Percentiles rank a stretch among this genome's conserved stretches.
Conservation (phyloP, 1,284 basidiomycete species). For the Pulveroboletus ridleyi region DNA sequence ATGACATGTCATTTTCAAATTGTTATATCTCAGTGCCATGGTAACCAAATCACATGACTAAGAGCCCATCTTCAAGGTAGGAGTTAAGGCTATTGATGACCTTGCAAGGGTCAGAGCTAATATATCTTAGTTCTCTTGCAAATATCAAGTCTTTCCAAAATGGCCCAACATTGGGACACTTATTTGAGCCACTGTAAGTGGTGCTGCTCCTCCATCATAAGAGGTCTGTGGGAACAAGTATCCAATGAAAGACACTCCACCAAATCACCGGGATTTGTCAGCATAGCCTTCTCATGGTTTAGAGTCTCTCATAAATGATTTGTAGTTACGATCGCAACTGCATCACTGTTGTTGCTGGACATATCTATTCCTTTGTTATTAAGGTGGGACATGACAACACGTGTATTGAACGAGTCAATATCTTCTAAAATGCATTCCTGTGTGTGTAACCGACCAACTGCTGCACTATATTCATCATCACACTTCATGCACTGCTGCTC, state of each 20-base stretch:
- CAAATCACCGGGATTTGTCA: too few species aligned
- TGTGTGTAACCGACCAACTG: constrained; percentile 30
- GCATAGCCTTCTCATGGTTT: neutral
- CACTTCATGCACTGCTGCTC: constrained; percentile 41
- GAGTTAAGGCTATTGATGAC: too few species aligned
- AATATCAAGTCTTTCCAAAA: too few species aligned
- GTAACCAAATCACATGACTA: too few species aligned
- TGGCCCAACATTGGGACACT: too few species aligned
- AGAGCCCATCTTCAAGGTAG: too few species aligned
- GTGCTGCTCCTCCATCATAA: neutral
- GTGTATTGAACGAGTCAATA: constrained; percentile 38
- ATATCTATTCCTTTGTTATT: constrained; percentile 11
- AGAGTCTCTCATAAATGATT: neutral
- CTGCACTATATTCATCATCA: constrained; percentile 36
- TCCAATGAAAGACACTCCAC: neutral
- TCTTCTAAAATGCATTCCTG: constrained; percentile 34
- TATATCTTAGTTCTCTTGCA: too few species aligned
- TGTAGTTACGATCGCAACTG: constrained; percentile 7
- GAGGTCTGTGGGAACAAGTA: neutral
- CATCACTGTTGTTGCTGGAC: neutral
- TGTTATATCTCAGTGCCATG: too few species aligned
- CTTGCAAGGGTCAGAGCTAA: too few species aligned
- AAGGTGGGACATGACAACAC: constrained; percentile 27
- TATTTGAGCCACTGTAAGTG: neutral
- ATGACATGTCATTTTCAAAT: too few species aligned